Evolutionary conservation across 2,329 filamentous ascomycete species (phyloP), one percentile per base, ranked within the genome.

Genomic region (Penicillium nordicum): DNA sequence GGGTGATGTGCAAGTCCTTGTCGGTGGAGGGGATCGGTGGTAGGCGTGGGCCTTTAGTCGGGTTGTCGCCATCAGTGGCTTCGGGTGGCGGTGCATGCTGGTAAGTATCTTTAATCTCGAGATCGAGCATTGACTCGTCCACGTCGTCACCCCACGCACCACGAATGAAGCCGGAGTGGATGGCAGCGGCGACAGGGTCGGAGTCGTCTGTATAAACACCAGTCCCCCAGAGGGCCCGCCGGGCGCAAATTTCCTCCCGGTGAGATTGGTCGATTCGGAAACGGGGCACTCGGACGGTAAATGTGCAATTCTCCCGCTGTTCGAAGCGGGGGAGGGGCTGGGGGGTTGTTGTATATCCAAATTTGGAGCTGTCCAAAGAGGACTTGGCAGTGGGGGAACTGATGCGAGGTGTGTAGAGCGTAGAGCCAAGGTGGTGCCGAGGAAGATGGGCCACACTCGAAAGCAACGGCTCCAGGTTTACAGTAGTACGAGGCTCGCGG

Each of bases 201-300:
- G 92, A 96, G 73, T 99, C 94, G 65, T 99, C 94, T 0, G 92
- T 96, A 70, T 97, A 97, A 7, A 99, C 83, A 37, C 95, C 92
- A 0, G 91, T 94, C 1, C 94, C 94, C 92, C 93, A 99, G 0
- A 99, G 73, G 8, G 90, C 89, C 21, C 88, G 84, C 34, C 90
- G 84, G 8, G 85, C 78, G 11, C 92, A 95, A 50, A 97, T 92
- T 63, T 95, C 90, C 69, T 94, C 89, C 30, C 93, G 83, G 25
- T 89, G 84, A 8, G 80, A 76, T 0, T 84, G 74, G 9, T 84
- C 84, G 8, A 99, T 79, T 66, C 94, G 91, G 46, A 89, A 84
- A 29, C 89, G 85, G 2, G 92, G 88, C 7, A 99, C 86, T 66
- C 94, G 90, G 58, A 99, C 83, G 0, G 91, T 97, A 60, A 95